These are phyloP conservation scores for Cadophora sp. DNA, from an alignment of 2,329 filamentous ascomycete species.

Conservation along the genomic window DNA sequence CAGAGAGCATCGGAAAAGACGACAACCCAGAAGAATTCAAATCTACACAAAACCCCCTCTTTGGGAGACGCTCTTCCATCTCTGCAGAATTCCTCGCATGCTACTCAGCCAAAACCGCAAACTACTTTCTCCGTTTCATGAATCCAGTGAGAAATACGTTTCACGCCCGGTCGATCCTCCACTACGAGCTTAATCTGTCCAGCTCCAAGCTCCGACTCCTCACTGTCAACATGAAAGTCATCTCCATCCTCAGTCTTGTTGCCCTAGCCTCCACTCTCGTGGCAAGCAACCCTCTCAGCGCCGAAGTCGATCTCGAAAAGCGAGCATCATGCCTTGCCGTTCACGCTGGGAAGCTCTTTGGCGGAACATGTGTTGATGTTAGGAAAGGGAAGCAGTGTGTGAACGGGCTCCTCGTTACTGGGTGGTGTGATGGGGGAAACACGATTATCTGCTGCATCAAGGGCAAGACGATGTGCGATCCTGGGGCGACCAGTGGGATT, in stretches of 20 bases:
- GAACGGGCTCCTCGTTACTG: slow-evolving; percentile 7
- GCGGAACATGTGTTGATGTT: slow-evolving; percentile 14
- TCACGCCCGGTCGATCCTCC: too few relatives aligned
- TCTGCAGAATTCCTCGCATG: too few relatives aligned
- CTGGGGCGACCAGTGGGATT: neutral
- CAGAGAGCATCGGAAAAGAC: too few relatives aligned
- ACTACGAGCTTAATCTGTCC: too few relatives aligned
- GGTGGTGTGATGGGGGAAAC: slow-evolving; percentile 13
- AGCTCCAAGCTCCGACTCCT: too few relatives aligned
- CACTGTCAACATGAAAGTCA: neutral
- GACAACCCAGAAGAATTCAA: too few relatives aligned
- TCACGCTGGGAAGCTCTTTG: neutral
- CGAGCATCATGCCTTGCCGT: slow-evolving; percentile 3
- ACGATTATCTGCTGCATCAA: slow-evolving; percentile 16
- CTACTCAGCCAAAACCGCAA: too few relatives aligned
- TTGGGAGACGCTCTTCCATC: too few relatives aligned
- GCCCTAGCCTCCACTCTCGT: neutral
- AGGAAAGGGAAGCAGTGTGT: slow-evolving; percentile 7
- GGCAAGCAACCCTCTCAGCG: neutral
- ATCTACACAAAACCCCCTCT: neutral
- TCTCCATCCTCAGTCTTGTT: neutral
- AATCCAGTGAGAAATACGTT: too few relatives aligned
- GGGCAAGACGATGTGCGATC: neutral
- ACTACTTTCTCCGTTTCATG: too few relatives aligned
- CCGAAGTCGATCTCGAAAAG: slow-evolving; percentile 1